A percentile compares a stretch with the other conserved stretches of the same genome.
Evolutionary conservation across 768 basidiomycete species (phyloP).

Genomic region (Podaxis sp.): DNA sequence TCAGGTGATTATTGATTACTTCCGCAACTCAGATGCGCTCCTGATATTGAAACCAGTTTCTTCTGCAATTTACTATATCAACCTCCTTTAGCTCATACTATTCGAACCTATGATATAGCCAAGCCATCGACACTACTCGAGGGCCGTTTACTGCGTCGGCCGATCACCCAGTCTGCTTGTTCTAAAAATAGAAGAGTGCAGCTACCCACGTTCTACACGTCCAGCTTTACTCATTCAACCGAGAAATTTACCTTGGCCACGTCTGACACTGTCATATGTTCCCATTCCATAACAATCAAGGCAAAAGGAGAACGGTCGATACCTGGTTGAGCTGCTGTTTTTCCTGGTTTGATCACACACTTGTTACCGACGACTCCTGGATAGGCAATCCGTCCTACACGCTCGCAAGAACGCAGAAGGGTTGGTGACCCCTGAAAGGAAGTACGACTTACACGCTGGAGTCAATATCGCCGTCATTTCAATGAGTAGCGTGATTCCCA

Average conservation of each 20-base stretch:
- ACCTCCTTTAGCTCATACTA: no score
- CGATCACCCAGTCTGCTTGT: neutral
- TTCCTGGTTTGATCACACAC: neutral
- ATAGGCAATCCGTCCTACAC: neutral
- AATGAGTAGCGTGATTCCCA: neutral
- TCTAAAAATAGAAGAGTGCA: neutral
- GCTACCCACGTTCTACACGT: neutral
- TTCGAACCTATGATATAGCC: no score
- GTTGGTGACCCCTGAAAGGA: neutral
- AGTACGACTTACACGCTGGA: neutral
- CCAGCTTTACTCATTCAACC: neutral
- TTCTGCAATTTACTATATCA: no score
- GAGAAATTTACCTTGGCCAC: neutral
- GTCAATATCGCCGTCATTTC: conserved; percentile 1
- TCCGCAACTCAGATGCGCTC: neutral
- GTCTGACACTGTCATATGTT: conserved; percentile 1
- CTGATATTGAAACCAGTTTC: no score
- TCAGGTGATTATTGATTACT: neutral
- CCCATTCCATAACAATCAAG: neutral
- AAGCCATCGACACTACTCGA: no score
- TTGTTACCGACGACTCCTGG: neutral
- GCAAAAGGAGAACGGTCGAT: neutral
- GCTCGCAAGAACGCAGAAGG: neutral
- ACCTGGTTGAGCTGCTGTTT: neutral
- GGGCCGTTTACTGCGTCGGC: neutral